Evolutionary conservation across 2,329 filamentous ascomycete genomes (phyloP), one percentile per base, ranked within the genome.

Genomic region (Emmonsia crescens): DNA sequence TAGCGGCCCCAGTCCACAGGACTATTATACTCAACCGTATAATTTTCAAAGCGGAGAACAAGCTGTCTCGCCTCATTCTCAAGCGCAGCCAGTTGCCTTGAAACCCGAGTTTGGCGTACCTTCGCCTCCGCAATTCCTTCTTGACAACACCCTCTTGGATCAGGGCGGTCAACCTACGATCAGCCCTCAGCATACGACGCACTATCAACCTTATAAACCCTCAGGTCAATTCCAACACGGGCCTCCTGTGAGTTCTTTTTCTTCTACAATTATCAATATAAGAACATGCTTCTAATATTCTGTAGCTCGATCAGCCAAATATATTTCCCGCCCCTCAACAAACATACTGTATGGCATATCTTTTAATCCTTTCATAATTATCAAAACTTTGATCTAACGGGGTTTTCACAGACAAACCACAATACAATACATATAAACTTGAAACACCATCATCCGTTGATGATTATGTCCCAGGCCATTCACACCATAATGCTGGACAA

Each of bases 211-310:
- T 16, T 59, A 62, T 54, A 36, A 54, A n/a, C 27, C 57, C n/a
- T 58, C 59, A 8, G 60, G 33, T 19, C 44, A 61, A 33, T 27
- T 59, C 24, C 60, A 65, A 40, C 21, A 60, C 24, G 40, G 38
- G 31, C 59, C 60, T 24, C 62, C 60, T 48, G 64, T 65, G 62
- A 59, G 64, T 36, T 57, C 5, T 33, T n/a, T 31, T 2, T 38
- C 12, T 27, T n/a, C n/a, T 56, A 6, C 38, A 42, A 31, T 1
- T 29, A 27, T 29, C 27, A 27, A 31, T 46, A 9, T 31, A 29
- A 44, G 19, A 31, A 36, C 36, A 21, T 49, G 31, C 21, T 49
- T 51, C 24, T 46, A n/a, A 51, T 52, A n/a, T 49, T n/a, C n/a
- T 51, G 33, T 59, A 49, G 46, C 10, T 38, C 57, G 42, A 59